These are phyloP conservation scores for Daldinia concentrica DNA, from an alignment of 495 filamentous ascomycete genomes.

Conservation along the genomic window DNA sequence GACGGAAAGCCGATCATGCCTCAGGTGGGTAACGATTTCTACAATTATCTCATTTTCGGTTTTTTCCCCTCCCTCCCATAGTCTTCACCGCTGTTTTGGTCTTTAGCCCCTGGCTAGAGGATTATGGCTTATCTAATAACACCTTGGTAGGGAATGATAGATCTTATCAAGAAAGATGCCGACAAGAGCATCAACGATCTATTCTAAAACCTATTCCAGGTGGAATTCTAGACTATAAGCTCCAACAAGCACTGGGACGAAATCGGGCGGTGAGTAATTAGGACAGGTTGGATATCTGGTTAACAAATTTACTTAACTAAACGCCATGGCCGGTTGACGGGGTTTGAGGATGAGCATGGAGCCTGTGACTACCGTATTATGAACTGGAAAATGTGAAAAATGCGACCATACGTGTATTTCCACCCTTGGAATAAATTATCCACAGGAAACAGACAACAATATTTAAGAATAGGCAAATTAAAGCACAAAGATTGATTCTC, in stretches of 20 bases:
- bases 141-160: constrained; percentile 81
- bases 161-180: constrained; percentile 91
- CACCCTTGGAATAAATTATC: too few species aligned
- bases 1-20: constrained; percentile 90
- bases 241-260: neutral
- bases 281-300: neutral
- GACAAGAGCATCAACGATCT: constrained; percentile 91
- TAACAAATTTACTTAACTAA: neutral
- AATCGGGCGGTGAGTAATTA: neutral
- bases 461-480: neutral
- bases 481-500: neutral
- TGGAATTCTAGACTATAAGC: neutral
- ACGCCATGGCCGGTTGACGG: neutral
- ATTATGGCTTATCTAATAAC: constrained; percentile 1
- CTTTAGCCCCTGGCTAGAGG: neutral
- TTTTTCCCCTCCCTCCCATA: neutral
- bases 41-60: neutral
- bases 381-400: neutral
- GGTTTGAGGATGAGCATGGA: neutral
- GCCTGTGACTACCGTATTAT: neutral
- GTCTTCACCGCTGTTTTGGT: neutral
- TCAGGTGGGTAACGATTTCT: constrained; percentile 62
- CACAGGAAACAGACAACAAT: neutral
- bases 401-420: neutral
- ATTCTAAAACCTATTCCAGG: constrained; percentile 60